Conservation (phyloP, 2,329 filamentous ascomycete genomes). For the Microdochium paspali region DNA sequence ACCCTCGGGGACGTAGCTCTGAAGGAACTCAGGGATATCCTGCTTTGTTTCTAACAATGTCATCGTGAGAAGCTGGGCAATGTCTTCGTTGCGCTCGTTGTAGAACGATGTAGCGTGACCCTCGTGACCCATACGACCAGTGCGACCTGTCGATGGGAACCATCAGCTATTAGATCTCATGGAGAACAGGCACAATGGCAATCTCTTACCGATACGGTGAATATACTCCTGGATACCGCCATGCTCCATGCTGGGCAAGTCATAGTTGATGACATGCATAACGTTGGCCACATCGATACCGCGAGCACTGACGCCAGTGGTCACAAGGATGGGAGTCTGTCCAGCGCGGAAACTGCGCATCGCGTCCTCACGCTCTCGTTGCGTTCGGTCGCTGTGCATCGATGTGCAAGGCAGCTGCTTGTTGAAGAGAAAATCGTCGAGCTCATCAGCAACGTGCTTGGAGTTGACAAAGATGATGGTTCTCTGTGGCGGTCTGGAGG, state of each 20-base stretch:
- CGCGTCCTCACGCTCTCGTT: conserved; percentile 85
- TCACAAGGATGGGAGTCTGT: conserved; percentile 67
- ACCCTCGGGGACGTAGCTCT: neutral
- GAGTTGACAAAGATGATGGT: conserved; percentile 88
- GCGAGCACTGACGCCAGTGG: conserved; percentile 79
- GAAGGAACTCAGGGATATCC: conserved; percentile 71
- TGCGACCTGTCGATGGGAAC: conserved; percentile 53
- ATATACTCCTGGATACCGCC: conserved; percentile 92
- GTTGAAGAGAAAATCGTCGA: conserved; percentile 86
- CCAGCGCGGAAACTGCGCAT: conserved; percentile 77
- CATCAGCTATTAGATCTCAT: conserved; percentile 5
- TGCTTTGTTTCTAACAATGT: conserved; percentile 74
- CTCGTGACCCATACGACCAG: conserved; percentile 81
- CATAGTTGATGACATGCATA: conserved; percentile 88
- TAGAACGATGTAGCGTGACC: conserved; percentile 87
- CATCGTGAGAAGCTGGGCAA: conserved; percentile 69
- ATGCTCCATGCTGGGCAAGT: conserved; percentile 63
- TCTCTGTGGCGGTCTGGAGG: conserved; percentile 59
- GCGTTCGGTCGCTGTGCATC: conserved; percentile 79
- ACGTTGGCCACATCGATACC: conserved; percentile 85
- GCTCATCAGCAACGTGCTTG: conserved; percentile 66
- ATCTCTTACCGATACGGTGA: conserved; percentile 74
- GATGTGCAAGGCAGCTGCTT: conserved; percentile 71
- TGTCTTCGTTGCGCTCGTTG: conserved; percentile 63
- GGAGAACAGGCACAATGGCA: too few relatives aligned